Base-by-base conservation (phyloP, 1,284 basidiomycete genomes). In the Meira nashicola region DNA sequence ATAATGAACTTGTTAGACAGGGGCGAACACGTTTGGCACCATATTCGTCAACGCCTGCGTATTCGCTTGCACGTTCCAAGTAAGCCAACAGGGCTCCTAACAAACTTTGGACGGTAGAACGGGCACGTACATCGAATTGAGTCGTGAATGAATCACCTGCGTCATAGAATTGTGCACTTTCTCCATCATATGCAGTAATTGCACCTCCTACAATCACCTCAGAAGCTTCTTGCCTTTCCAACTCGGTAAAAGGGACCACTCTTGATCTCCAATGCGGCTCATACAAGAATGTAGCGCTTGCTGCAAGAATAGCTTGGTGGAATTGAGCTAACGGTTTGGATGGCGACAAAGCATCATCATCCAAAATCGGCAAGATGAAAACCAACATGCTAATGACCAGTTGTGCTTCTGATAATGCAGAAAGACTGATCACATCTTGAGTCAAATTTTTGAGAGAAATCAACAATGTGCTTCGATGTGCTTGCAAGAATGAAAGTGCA, bases 241-340 rank as follows among this genome's bases (percentile, higher is more conserved):
- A 79, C 50, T 92, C 89, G 6, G 85, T 87, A 59, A 85, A 82
- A 0, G 90, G 89, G 39, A 83, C 78, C 0, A 92, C 81, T 28
- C 79, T 80, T 25, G 84, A 81, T 23, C 83, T 82, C 83, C 86
- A 88, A 51, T 82, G 82, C 10, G 84, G 82, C 43, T 81, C 81
- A 17, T 86, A 85, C n/a, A 95, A 83, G 70, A 85, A 87, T 65
- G 84, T 83, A 19, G 91, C 86, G 0, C 90, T 87, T 0, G 95
- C 81, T 9, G 83, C 83, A 12, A 94, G 82, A 17, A 94, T 85
- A 0, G 90, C 87, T 2, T 85, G 82, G 74, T 97, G 92, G 60
- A 94, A 58, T 21, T 58, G 44, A 6, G 53, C 21, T 8, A 67
- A 59, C 49, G 59, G 43, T 81, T 86, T 76, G 62, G 89, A 64